These are phyloP conservation scores for Nicotiana paniculata DNA, from an alignment of 257 asterid species.

Conservation along the genomic window DNA sequence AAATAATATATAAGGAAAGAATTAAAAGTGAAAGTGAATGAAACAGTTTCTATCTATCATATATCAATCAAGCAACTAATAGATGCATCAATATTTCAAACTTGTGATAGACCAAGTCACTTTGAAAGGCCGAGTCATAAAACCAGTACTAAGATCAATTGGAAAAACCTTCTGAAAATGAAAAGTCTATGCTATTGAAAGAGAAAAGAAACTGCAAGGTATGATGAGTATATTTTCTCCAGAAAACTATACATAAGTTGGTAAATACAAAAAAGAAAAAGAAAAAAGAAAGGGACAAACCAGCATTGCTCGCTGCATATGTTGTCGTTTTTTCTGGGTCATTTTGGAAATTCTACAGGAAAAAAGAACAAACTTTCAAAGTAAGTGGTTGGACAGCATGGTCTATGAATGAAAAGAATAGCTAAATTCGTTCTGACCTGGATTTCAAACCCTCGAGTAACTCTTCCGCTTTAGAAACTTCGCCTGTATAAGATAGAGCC, in stretches of 20 bases:
- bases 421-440: conserved; percentile 36
- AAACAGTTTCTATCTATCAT: not conserved
- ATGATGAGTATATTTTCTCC: not conserved
- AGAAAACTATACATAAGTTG: not conserved
- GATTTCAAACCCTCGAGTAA: conserved; percentile 57
- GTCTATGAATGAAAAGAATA: not conserved
- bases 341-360: conserved; percentile 50
- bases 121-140: not conserved
- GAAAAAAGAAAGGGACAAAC: conserved; percentile 31
- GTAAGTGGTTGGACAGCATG: not conserved
- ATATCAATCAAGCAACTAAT: not conserved
- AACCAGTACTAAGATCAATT: not conserved
- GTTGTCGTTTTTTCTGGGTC: conserved; percentile 63
- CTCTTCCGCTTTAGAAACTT: conserved; percentile 56
- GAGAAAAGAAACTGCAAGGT: not conserved
- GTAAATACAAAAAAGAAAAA: not conserved
- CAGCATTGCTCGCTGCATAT: conserved; percentile 54
- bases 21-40: conserved; percentile 2
- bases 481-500: conserved; percentile 54
- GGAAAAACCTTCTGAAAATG: not conserved
- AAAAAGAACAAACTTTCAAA: not conserved
- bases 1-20: conserved; percentile 13
- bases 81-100: not conserved
- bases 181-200: not conserved
- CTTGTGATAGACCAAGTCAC: not conserved